Conservation (phyloP, 192 early-diverging fungal genomes). For the Backusella macrospora region DNA sequence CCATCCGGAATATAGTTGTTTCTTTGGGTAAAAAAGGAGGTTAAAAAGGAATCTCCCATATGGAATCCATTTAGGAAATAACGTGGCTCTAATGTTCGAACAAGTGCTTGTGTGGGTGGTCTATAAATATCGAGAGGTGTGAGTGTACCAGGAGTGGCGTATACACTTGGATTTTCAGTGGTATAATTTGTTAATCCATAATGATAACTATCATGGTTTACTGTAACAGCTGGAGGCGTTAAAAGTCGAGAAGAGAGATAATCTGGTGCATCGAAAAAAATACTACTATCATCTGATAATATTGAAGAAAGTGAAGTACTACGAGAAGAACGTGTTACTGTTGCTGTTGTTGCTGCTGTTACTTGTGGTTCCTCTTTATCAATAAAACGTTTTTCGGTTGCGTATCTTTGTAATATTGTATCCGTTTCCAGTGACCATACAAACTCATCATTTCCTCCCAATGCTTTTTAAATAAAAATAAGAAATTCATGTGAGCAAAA, state of each 20-base stretch:
- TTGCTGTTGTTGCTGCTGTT: neutral
- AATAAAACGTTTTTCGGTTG: neutral
- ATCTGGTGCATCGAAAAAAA: conserved; percentile 22
- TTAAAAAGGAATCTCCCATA: conserved; percentile 30
- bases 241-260: neutral
- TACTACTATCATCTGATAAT: conserved; percentile 6
- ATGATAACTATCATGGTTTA: neutral
- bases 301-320: conserved; percentile 14
- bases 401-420: conserved; percentile 29
- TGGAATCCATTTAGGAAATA: conserved; percentile 31
- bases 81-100: conserved; percentile 1
- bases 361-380: neutral
- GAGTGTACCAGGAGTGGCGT: conserved; percentile 10
- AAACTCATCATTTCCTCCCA: conserved; percentile 34
- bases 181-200: neutral
- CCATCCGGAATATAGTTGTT: neutral
- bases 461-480: neutral
- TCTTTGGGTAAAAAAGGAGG: conserved; percentile 18
- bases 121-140: conserved; percentile 8
- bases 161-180: neutral
- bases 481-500: neutral
- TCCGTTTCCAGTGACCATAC: conserved; percentile 24
- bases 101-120: conserved; percentile 4
- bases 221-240: neutral
- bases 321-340: neutral